These are phyloP conservation scores for Sclerotinia minor DNA, from an alignment of 2,329 filamentous ascomycete species.

Conservation along the genomic window DNA sequence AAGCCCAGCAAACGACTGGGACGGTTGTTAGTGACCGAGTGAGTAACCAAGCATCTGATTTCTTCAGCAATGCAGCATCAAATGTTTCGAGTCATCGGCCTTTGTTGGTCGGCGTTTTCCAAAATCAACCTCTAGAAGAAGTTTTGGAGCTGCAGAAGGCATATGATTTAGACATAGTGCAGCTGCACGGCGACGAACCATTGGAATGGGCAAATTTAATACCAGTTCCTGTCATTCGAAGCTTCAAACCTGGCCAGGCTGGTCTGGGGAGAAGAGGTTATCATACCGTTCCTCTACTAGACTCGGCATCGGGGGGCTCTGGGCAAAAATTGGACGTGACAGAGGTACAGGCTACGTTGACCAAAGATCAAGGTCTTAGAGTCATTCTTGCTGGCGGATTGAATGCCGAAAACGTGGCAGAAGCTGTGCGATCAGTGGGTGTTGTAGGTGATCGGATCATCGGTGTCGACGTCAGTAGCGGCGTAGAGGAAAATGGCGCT, in stretches of 20 bases:
- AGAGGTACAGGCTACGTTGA: conserved; percentile 66
- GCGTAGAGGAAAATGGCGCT: conserved; percentile 79
- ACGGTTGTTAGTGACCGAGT: conserved; percentile 36
- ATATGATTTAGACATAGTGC: conserved; percentile 81
- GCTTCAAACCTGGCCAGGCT: conserved; percentile 71
- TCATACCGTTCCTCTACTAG: conserved; percentile 80
- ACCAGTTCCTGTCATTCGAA: conserved; percentile 85
- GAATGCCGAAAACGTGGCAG: conserved; percentile 73
- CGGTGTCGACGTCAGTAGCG: conserved; percentile 91
- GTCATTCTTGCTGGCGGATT: conserved; percentile 85
- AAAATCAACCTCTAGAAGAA: conserved; percentile 82
- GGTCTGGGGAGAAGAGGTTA: conserved; percentile 70
- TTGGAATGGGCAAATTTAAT: conserved; percentile 88
- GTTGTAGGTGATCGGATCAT: conserved; percentile 63
- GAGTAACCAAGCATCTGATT: conserved; percentile 56
- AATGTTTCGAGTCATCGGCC: conserved; percentile 59
- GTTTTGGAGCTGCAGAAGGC: conserved; percentile 75
- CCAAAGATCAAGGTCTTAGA: conserved; percentile 67
- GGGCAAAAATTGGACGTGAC: conserved; percentile 75
- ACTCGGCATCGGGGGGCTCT: conserved; percentile 80
- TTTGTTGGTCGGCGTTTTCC: conserved; percentile 89
- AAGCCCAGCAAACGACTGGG: conserved; percentile 35
- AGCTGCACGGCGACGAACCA: conserved; percentile 89
- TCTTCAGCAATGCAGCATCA: conserved; percentile 61
- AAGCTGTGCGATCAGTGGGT: conserved; percentile 64